These are phyloP conservation scores for Martiniozyma asiatica DNA, from an alignment of 1,139 yeast genomes.

Conservation along the genomic window DNA sequence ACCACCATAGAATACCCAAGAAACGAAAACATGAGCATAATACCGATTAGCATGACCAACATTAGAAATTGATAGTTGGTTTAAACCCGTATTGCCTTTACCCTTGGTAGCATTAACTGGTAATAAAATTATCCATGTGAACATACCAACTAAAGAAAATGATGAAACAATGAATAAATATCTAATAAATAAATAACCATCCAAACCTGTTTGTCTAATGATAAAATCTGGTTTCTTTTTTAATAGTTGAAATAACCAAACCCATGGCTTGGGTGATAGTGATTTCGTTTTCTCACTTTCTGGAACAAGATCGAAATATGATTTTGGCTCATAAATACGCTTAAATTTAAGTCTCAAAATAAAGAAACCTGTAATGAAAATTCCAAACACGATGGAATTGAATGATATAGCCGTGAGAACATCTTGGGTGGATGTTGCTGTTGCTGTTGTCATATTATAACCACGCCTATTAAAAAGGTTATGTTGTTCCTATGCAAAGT, in stretches of 20 bases:
- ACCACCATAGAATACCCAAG: constrained; percentile 55
- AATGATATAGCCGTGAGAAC: constrained; percentile 43
- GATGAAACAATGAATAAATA: constrained; percentile 54
- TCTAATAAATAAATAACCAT: constrained; percentile 79
- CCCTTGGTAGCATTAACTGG: constrained; percentile 87
- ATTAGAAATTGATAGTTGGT: constrained; percentile 49
- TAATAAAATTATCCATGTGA: constrained; percentile 66
- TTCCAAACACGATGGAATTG: constrained; percentile 44
- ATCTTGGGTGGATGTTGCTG: constrained; percentile 32
- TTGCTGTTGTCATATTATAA: constrained; percentile 3
- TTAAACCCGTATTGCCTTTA: constrained; percentile 36
- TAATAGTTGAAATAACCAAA: constrained; percentile 44
- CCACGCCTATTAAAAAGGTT: no score
- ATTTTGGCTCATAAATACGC: constrained; percentile 76
- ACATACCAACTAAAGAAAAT: constrained; percentile 51
- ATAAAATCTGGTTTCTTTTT: constrained; percentile 53
- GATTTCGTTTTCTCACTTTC: constrained; percentile 38
- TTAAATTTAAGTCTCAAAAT: constrained; percentile 49
- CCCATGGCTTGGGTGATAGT: constrained; percentile 41
- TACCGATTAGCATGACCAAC: constrained; percentile 48
- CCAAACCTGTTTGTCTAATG: constrained; percentile 72
- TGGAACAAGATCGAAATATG: constrained; percentile 36
- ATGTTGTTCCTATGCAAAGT: no score
- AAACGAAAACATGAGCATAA: constrained; percentile 61
- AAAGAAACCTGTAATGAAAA: constrained; percentile 49